Evolutionary conservation across 1,284 basidiomycete genomes (phyloP), one percentile per base, ranked within the genome.

Genomic region (Sporisorium iseilematis-ciliati): DNA sequence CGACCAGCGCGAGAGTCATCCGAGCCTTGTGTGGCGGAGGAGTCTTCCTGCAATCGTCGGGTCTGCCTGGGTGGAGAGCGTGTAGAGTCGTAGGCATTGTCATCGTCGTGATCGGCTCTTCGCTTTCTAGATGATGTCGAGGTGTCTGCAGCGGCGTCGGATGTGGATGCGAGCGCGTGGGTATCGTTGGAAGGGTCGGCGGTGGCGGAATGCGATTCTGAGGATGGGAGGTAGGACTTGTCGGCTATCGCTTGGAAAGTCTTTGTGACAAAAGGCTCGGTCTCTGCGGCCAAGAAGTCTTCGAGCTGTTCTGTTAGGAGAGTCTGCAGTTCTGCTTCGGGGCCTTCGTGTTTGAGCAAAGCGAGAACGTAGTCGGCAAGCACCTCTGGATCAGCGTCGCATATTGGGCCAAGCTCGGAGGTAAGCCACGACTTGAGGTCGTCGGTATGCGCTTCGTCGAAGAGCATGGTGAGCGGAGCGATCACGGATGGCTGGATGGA

Each of bases 321-420:
- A 71, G 90, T 90, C 76, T 91, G 89, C 88, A 97, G 91, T 75
- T 95, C 92, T n/a, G 86, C 85, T 82, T 95, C 93, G 5, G 91
- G 88, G 11, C 91, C 91, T 86, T 94, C 93, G 86, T 96, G 93
- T 84, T 94, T 94, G 63, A 97, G 88, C 57, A 98, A 88, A n/a
- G 95, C 95, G 53, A 97, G 89, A 77, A 97, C 92, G 85, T 97
- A 98, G 85, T 97, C 94, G 14, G 93, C 92, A 55, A 98, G 90
- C 21, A 95, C 94, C 35, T 92, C 91, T 25, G 95, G 95, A 85
- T 97, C 95, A 57, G 95, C 95, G 86, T 98, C 95, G 84, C 94
- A 97, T 88, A 81, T 82, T 31, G 79, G 79, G 51, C 69, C 79
- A n/a, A 82, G 73, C 60, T 80, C 78, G 2, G 79, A 57, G 25